These are phyloP conservation scores for Pythium oligandrum DNA, from an alignment of 352 stramenopile species.

Conservation along the genomic window DNA sequence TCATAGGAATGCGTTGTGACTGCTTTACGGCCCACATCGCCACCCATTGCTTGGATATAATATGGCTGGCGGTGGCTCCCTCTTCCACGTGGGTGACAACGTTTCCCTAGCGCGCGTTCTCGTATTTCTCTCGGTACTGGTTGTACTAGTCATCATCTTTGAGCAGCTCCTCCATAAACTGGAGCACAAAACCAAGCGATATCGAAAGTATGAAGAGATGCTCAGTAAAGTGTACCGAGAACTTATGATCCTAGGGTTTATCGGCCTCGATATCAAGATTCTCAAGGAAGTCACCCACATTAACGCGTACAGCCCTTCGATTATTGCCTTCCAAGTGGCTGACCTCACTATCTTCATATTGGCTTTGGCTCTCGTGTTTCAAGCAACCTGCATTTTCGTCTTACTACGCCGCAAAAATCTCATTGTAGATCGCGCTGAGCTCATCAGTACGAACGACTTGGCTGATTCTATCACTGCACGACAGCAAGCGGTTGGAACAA, in stretches of 20 bases:
- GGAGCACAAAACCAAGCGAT: not conserved
- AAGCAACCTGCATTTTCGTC: constrained; percentile 45
- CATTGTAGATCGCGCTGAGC: constrained; percentile 29
- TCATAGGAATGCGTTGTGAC: no score
- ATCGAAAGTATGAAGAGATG: constrained; percentile 7
- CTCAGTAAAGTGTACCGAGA: constrained; percentile 15
- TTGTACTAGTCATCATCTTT: constrained; percentile 7
- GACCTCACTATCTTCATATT: constrained; percentile 57
- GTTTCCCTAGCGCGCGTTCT: constrained; percentile 12
- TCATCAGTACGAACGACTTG: constrained; percentile 41
- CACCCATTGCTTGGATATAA: no score
- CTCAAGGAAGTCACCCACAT: constrained; percentile 32
- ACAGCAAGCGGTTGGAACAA: no score
- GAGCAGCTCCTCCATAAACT: constrained; percentile 6
- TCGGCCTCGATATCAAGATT: constrained; percentile 53
- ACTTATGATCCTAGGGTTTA: constrained; percentile 53
- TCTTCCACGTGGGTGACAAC: constrained; percentile 18
- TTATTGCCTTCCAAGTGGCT: constrained; percentile 49
- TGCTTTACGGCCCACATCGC: no score
- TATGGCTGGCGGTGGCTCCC: constrained; percentile 4
- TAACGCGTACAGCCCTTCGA: constrained; percentile 22
- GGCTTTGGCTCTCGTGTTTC: constrained; percentile 43
- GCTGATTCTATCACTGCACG: constrained; percentile 8
- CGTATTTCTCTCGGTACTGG: constrained; percentile 8
- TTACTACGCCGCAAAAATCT: constrained; percentile 33